Evolutionary conservation across 2,329 filamentous ascomycete genomes (phyloP), one percentile per base, ranked within the genome.

Genomic region (Paracamarosporium sp.): DNA sequence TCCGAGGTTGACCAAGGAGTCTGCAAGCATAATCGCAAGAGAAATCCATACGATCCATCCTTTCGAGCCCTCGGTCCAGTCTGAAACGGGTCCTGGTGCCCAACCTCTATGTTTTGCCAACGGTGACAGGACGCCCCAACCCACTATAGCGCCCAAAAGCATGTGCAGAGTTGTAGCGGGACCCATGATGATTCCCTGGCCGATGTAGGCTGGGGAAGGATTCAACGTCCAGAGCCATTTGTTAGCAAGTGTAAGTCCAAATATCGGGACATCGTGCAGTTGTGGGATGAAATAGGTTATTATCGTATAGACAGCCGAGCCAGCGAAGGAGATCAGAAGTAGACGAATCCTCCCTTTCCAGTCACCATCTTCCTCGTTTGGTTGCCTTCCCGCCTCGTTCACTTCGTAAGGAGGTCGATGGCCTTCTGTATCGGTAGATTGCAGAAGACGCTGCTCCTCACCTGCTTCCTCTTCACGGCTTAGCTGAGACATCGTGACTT

Each of bases 21-120:
- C 95, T 22, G 92, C 91, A 25, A 99, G 83, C 95, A 99, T 99
- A 64, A 99, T 97, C 3, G 95, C 92, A 28, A 99, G 81, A 31
- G 92, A 97, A 2, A 96, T 84, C 95, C 95, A 99, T 0, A 99
- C 92, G 59, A 99, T 98, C 95, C 95, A 99, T 36, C 94, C 95
- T 78, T 98, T 97, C 74, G 92, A 97, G 9, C 95, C 95, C 15
- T 84, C 87, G 57, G 94, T 91, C 95, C 95, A 99, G 74, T 96
- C 91, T 54, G 87, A 84, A 0, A 97, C 92, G 1, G 88, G 84
- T 0, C 93, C 95, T 2, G 93, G 91, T 9, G 95, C 95, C 95
- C 95, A 99, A 2, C 91, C 92, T 66, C 85, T 87, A 55, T 83
- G 80, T 75, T 97, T 97, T 4, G 95, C 93, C 7, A 98, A 77